phyloP scores from a whole-genome alignment of 345 rosid species.

The Melaleuca alternifolia region DNA sequence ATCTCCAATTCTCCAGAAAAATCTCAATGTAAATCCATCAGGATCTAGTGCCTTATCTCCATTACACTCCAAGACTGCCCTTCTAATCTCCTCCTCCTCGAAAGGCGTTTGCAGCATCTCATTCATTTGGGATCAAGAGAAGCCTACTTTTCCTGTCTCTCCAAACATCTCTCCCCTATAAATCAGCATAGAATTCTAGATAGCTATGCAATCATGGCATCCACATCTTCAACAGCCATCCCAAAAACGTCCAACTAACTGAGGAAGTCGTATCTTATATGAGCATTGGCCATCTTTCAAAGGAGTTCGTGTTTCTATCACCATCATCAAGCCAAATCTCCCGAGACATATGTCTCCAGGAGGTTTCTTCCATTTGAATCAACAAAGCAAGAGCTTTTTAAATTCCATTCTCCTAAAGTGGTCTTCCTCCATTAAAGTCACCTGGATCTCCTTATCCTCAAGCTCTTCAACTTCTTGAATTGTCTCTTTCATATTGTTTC shows the following conservation, averaged over 20 bases:
- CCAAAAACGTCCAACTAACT: neutral
- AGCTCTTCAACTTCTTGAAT: neutral
- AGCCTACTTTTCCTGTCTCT: neutral
- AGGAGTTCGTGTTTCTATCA: neutral
- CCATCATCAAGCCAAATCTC: neutral
- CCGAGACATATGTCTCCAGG: neutral
- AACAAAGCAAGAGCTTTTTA: neutral
- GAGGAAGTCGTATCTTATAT: neutral
- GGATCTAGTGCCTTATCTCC: neutral
- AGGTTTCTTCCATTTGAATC: neutral
- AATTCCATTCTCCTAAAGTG: neutral
- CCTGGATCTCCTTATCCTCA: neutral
- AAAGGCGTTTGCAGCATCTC: neutral
- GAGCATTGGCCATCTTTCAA: neutral
- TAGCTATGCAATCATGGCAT: neutral
- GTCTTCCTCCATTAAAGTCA: neutral
- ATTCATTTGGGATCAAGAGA: neutral
- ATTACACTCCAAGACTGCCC: neutral
- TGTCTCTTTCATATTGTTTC: neutral
- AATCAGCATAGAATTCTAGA: neutral
- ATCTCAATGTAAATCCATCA: neutral
- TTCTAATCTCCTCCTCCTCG: neutral
- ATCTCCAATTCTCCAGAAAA: neutral
- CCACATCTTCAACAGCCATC: neutral
- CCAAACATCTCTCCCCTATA: neutral